Base-by-base conservation (phyloP, 2,329 filamentous ascomycete genomes). In the Fusarium sp. region DNA sequence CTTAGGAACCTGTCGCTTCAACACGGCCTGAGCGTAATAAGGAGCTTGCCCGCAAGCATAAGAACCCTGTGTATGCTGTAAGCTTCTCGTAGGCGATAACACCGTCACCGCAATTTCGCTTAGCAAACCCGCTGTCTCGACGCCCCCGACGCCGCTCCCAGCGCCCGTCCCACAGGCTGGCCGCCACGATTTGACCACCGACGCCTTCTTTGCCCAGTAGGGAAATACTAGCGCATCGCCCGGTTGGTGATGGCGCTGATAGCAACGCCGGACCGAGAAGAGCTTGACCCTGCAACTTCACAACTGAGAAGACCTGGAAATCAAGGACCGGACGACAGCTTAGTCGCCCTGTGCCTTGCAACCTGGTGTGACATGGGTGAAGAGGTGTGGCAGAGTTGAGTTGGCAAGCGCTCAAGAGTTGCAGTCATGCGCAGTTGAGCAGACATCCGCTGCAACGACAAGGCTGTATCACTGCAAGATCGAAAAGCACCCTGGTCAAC, bases 21-120 rank as follows among this genome's bases (percentile, higher is more conserved):
- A 27, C 11, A 34, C 23, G 46, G 46, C 46, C 46, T 34, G 46
- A 48, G 46, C 28, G 28, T 4, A 48, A 9, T 23, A 23, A 23
- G 23, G 28, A n/a, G 30, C 46, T 34, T 48, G 46, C 28, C 30
- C 46, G 46, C 46, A 48, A 48, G 15, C 46, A 48, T 15, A 48
- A 48, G 34, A 30, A 34, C 16, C 46, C 46, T 30, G 16, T 27
- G n/a, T 48, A 11, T 31, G 27, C 34, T 31, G 46, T 31, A 30
- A 48, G 23, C 23, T 23, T 23, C 23, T 23, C 34, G 46, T 27
- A 48, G 11, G 56, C 58, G 56, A 68, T 61, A 59, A 66, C 41
- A 52, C 43, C 15, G 30, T 31, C 48, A 34, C 15, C 15, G 54
- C 55, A 66, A 63, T 67, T 60, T 67, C 53, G 59, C 58, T 67